Conservation (phyloP, 108 stramenopile species). For the Pseudonitzschia multistriata region DNA sequence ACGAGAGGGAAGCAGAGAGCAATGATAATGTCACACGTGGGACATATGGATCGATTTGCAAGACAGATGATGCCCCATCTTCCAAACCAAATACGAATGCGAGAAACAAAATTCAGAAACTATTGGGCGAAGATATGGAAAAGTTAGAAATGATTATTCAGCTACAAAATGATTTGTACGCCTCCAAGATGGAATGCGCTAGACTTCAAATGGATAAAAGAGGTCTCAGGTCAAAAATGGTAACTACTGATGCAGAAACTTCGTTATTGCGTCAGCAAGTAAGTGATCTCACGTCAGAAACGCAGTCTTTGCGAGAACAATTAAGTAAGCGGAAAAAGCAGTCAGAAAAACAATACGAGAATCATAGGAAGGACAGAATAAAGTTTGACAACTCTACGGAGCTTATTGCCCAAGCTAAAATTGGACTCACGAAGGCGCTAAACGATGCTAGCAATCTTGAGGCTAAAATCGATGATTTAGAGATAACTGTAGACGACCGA, state of each 20-base stretch:
- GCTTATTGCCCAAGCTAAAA: constrained; percentile 21
- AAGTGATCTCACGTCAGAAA: constrained; percentile 22
- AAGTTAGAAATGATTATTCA: background rate
- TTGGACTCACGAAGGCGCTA: constrained; percentile 26
- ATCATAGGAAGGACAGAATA: constrained; percentile 18
- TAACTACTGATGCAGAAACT: constrained; percentile 4
- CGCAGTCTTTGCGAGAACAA: constrained; percentile 14
- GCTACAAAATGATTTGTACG: background rate
- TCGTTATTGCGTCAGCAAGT: constrained; percentile 18
- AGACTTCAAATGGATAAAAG: background rate
- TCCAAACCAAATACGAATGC: background rate
- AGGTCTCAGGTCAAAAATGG: constrained; percentile 3
- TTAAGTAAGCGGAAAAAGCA: constrained; percentile 16
- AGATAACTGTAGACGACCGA: constrained; percentile 5
- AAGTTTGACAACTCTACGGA: constrained; percentile 29
- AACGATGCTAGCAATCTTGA: constrained; percentile 22
- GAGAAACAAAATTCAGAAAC: background rate
- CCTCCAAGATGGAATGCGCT: background rate
- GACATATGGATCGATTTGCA: background rate
- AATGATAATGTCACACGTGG: background rate
- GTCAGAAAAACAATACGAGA: constrained; percentile 3
- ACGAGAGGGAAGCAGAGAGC: background rate
- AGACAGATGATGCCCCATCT: background rate
- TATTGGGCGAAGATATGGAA: background rate
- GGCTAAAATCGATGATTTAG: constrained; percentile 14